Evolutionary conservation across 106 monocot genomes (phyloP).

Genomic region (Apostasia shenzhenica): DNA sequence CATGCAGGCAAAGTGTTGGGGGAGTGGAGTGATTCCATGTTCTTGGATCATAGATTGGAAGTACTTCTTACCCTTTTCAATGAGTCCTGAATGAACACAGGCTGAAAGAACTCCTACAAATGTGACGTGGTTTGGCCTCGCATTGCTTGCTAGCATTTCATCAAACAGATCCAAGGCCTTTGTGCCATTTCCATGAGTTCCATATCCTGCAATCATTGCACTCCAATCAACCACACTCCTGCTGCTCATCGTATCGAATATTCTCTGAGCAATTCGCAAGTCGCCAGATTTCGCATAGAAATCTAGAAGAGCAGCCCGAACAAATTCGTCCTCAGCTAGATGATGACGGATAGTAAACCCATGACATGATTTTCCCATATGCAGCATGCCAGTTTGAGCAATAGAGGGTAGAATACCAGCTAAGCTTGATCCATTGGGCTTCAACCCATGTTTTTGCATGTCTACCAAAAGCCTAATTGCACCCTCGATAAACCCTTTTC

Average conservation of each 20-base stretch:
- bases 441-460: slow-evolving; percentile 13
- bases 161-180: slow-evolving; percentile 5
- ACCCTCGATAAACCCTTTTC: slow-evolving; percentile 5
- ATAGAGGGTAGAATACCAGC: slow-evolving; percentile 21
- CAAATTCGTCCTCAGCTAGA: slow-evolving; percentile 14
- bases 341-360: slow-evolving; percentile 13
- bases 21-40: slow-evolving; percentile 3
- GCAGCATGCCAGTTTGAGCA: slow-evolving; percentile 4
- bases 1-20: slow-evolving; percentile 17
- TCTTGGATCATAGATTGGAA: slow-evolving; percentile 3
- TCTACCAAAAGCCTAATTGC: slow-evolving; percentile 10
- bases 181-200: slow-evolving; percentile 4
- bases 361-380: slow-evolving; percentile 18
- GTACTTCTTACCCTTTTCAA: slow-evolving; percentile 1
- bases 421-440: slow-evolving; percentile 24
- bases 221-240: slow-evolving; percentile 17
- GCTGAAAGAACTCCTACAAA: slow-evolving; percentile 9
- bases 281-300: slow-evolving; percentile 24
- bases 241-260: slow-evolving; percentile 11
- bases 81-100: slow-evolving; percentile 11
- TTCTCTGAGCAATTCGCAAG: slow-evolving; percentile 1
- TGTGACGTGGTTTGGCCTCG: slow-evolving; percentile 12
- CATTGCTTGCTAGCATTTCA: slow-evolving; percentile 11
- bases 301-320: slow-evolving; percentile 17
- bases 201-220: slow-evolving; percentile 13